Evolutionary conservation across 140 eudicot genomes (phyloP), one percentile per base, ranked within the genome.

Genomic region (Bidens hawaiensis): DNA sequence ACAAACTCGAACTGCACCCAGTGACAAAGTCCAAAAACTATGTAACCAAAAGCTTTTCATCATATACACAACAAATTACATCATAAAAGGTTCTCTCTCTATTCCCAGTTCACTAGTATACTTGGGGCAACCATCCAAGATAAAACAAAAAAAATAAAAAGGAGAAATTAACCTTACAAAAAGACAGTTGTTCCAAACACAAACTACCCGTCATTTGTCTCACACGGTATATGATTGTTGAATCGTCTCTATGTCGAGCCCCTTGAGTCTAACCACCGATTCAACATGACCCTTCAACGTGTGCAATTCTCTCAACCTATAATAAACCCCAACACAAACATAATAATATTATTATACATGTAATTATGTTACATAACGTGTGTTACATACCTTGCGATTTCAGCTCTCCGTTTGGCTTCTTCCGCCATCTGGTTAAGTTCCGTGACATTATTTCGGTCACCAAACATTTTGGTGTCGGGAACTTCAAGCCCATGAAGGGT

Each of bases 341-440:
- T 36, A 36, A 9, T 36, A 36, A 8, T 36, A 36, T 36, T 36
- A 8, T 10, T 36, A 36, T 10, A 30, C 6, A 10, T 36, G 42
- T 36, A 8, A 36, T 14, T 36, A 36, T 36, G 42, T 8, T 36
- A 8, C n/a, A 10, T 36, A 36, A 36, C 42, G n/a, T n/a, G n/a
- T n/a, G n/a, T n/a, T n/a, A n/a, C 60, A 40, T 78, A 87, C 99
- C 99, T 91, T 10, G 99, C 96, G 23, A 91, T 91, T 73, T 91
- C 99, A 30, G 99, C 99, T 82, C 99, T 85, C 52, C 95, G 79
- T 72, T 91, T 88, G 48, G 99, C 99, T 64, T 91, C 99, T 76
- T 91, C 99, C 0, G 99, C 99, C 96, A 91, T 82, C 68, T 91
- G 99, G 80, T 87, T 91, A 31, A 91, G 93, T 72, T 91, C 99